Conservation (phyloP, 441 rosid genomes). For the Syzygium malaccense region DNA sequence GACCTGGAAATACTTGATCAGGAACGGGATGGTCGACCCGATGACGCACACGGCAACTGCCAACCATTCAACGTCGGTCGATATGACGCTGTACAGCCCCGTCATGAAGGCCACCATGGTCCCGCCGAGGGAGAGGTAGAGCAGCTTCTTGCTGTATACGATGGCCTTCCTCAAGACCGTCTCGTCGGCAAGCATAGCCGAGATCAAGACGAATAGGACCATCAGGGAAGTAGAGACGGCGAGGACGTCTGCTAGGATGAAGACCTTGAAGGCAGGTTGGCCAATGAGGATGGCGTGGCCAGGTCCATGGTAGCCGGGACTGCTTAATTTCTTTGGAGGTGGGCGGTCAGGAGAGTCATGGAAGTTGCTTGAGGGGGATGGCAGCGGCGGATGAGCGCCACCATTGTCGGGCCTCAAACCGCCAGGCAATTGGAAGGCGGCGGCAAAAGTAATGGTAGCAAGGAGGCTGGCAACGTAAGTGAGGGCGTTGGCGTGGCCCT, state of each 20-base stretch:
- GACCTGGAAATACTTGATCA: not conserved
- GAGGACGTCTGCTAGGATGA: not conserved
- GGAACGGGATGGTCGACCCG: not conserved
- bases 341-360: not conserved
- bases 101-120: not conserved
- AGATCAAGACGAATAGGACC: not conserved
- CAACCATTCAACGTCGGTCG: not conserved
- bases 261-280: not conserved
- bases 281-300: not conserved
- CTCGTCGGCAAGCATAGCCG: not conserved
- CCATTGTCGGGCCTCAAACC: not conserved
- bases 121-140: not conserved
- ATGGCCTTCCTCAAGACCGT: not conserved
- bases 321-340: not conserved
- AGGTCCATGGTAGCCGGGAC: not conserved
- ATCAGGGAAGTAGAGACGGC: not conserved
- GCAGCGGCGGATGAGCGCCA: not conserved
- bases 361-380: not conserved
- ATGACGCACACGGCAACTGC: not conserved
- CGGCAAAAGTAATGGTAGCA: not conserved
- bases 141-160: not conserved
- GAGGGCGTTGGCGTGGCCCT: not conserved
- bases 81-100: not conserved
- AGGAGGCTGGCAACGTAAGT: not conserved
- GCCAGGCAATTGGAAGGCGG: not conserved